Conservation (phyloP, 768 basidiomycete species). For the Udeniomyces megalosporus region DNA sequence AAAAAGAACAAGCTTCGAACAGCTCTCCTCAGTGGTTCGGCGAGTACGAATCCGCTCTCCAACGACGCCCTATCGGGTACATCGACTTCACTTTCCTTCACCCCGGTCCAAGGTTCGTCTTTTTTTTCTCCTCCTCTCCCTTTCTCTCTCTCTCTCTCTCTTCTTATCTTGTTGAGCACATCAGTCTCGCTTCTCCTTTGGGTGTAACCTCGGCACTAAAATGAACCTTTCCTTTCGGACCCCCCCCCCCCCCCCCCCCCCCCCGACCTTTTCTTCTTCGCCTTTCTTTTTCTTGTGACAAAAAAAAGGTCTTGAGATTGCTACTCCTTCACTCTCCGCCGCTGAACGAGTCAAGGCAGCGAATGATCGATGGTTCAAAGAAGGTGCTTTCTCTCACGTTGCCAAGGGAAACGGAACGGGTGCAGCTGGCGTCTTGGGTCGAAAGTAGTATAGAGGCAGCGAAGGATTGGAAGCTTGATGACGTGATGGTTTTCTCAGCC, state of each 20-base stretch:
- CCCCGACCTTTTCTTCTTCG: background rate
- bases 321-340: constrained; percentile 56
- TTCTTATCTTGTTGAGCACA: too few relatives aligned
- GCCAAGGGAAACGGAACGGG: constrained; percentile 2
- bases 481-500: too few relatives aligned
- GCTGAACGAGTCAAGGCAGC: constrained; percentile 77
- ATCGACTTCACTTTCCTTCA: constrained; percentile 80
- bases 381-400: constrained; percentile 8
- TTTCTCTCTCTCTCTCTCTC: background rate
- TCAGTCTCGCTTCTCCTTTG: too few relatives aligned
- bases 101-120: constrained; percentile 70
- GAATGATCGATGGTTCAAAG: constrained; percentile 80
- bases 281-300: background rate
- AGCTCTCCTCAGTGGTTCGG: constrained; percentile 61
- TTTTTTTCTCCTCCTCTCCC: background rate
- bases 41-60: constrained; percentile 34
- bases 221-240: too few relatives aligned
- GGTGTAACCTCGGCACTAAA: too few relatives aligned
- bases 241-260: too few relatives aligned
- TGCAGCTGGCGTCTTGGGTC: constrained; percentile 2
- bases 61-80: constrained; percentile 55
- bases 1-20: constrained; percentile 85
- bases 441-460: background rate
- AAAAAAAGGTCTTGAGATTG: constrained; percentile 92
- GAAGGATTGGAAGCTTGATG: too few relatives aligned